Percentiles rank a stretch among this genome's conserved stretches.
Evolutionary conservation across 768 basidiomycete genomes (phyloP).

Genomic region (Termitomyces sp.): DNA sequence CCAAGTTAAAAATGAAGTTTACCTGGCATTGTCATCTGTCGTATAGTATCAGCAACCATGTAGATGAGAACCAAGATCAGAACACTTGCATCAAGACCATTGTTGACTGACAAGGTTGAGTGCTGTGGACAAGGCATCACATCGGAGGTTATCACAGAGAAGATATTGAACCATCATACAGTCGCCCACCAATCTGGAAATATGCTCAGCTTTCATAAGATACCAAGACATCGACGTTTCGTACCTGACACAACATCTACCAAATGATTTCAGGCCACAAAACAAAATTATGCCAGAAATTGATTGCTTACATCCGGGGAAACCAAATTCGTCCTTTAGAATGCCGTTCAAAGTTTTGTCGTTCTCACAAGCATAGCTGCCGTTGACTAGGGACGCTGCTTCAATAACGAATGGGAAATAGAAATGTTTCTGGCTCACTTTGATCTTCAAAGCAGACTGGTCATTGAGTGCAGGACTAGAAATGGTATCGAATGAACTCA

Average conservation of each 20-base stretch:
- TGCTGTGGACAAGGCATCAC: slow-evolving; percentile 24
- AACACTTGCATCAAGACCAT: slow-evolving; percentile 57
- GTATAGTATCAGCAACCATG: background rate
- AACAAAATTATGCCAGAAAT: background rate
- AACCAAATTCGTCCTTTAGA: slow-evolving; percentile 63
- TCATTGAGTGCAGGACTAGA: background rate
- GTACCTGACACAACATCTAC: slow-evolving; percentile 46
- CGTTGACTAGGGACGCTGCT: slow-evolving; percentile 36
- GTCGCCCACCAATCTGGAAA: slow-evolving; percentile 64
- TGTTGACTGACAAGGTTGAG: slow-evolving; percentile 51
- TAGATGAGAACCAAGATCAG: background rate
- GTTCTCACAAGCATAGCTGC: slow-evolving; percentile 64
- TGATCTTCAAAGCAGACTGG: slow-evolving; percentile 24
- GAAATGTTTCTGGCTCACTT: slow-evolving; percentile 20
- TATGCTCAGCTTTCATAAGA: background rate
- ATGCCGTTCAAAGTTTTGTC: slow-evolving; percentile 56
- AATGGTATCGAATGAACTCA: background rate
- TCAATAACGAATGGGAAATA: background rate
- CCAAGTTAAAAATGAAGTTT: background rate
- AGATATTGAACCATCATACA: slow-evolving; percentile 18
- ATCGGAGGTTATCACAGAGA: background rate
- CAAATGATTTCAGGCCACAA: background rate
- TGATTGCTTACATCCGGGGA: slow-evolving; percentile 55
- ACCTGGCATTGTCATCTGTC: slow-evolving; percentile 73
- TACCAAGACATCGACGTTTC: background rate